These are phyloP conservation scores for Selenicereus undatus DNA, from an alignment of 148 eudicot species.

Conservation along the genomic window DNA sequence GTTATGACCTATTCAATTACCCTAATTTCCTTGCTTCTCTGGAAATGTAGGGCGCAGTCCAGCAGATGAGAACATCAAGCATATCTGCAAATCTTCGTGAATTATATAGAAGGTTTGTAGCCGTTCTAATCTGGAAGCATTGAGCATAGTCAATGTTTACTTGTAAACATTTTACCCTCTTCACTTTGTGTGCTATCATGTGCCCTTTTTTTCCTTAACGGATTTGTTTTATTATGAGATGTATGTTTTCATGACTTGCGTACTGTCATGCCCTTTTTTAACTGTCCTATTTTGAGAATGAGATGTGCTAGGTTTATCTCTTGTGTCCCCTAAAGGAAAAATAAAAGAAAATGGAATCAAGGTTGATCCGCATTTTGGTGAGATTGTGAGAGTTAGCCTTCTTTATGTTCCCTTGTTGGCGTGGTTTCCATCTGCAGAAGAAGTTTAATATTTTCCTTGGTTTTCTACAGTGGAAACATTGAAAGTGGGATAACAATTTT, in stretches of 20 bases:
- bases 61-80: slow-evolving; percentile 29
- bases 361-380: no score
- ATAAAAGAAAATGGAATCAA: no score
- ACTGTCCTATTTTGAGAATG: no score
- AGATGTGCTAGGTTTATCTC: no score
- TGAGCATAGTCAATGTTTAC: not conserved
- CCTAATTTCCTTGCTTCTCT: not conserved
- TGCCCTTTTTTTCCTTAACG: not conserved
- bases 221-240: not conserved
- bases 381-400: no score
- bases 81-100: slow-evolving; percentile 62
- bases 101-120: slow-evolving; percentile 62
- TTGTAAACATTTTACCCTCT: not conserved
- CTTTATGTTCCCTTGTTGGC: no score
- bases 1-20: slow-evolving; percentile 6
- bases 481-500: no score
- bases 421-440: no score
- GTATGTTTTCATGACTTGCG: not conserved
- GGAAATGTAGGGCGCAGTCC: slow-evolving; percentile 33
- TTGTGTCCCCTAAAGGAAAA: no score
- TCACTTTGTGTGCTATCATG: not conserved
- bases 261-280: no score
- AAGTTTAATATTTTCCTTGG: no score
- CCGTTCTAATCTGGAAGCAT: not conserved
- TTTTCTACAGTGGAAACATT: no score